Evolutionary conservation across 2,329 filamentous ascomycete species (phyloP).

Genomic region (Colletotrichum spaethianum): DNA sequence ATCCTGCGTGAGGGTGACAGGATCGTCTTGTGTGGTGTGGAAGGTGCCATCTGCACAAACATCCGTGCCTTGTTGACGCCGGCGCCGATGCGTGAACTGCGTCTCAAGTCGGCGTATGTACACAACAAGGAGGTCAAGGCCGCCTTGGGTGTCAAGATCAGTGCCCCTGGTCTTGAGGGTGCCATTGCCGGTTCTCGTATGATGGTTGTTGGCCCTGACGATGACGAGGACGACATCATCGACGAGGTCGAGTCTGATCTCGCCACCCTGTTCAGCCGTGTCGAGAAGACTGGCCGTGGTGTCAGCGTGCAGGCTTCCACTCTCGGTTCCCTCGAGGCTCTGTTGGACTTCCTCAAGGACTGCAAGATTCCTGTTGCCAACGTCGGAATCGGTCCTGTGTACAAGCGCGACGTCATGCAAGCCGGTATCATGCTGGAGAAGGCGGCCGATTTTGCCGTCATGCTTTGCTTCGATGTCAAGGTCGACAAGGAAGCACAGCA

Average conservation of each 20-base stretch:
- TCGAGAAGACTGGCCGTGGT: conserved; percentile 92
- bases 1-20: conserved; percentile 94
- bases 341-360: conserved; percentile 94
- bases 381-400: conserved; percentile 97
- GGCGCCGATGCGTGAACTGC: conserved; percentile 91
- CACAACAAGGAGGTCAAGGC: conserved; percentile 99
- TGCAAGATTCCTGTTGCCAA: conserved; percentile 98
- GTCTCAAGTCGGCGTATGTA: conserved; percentile 95
- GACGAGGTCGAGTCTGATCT: conserved; percentile 98
- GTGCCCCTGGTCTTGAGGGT: conserved; percentile 93
- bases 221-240: conserved; percentile 96
- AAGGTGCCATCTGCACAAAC: conserved; percentile 94
- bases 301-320: conserved; percentile 98
- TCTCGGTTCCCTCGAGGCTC: conserved; percentile 93
- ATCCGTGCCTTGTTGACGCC: conserved; percentile 95
- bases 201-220: conserved; percentile 92
- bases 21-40: conserved; percentile 95
- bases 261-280: conserved; percentile 89
- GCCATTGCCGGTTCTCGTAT: conserved; percentile 97
- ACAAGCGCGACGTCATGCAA: conserved; percentile 98
- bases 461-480: conserved; percentile 99
- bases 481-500: conserved; percentile 95
- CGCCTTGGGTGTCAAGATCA: conserved; percentile 98
- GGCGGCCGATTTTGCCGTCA: conserved; percentile 94
- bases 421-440: conserved; percentile 97